Evolutionary conservation across 495 filamentous ascomycete genomes (phyloP).

Genomic region (Wilcoxina mikolae): DNA sequence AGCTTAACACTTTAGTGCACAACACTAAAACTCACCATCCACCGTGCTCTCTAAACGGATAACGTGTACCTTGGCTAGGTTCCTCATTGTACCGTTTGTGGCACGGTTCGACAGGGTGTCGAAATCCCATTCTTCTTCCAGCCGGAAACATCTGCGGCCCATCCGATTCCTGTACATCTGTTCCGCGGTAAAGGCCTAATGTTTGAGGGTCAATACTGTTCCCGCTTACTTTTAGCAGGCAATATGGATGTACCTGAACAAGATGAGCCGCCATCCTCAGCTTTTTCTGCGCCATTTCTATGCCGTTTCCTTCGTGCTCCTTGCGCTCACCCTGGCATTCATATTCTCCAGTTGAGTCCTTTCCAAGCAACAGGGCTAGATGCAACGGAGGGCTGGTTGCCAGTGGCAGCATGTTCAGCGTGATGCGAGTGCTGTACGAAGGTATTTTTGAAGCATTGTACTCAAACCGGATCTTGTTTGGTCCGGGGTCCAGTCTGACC

Average conservation of each 20-base stretch:
- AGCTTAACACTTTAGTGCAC: background rate
- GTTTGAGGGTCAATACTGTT: no score
- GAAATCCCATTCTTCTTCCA: constrained; percentile 37
- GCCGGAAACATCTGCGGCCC: constrained; percentile 37
- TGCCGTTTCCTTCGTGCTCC: constrained; percentile 51
- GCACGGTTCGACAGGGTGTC: constrained; percentile 31
- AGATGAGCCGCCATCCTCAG: constrained; percentile 37
- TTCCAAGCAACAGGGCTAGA: constrained; percentile 36
- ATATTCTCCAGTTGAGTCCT: constrained; percentile 40
- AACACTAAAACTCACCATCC: constrained; percentile 23
- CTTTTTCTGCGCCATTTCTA: constrained; percentile 38
- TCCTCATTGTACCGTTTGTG: constrained; percentile 24
- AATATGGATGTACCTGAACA: background rate
- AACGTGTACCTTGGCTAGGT: constrained; percentile 37
- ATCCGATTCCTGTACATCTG: constrained; percentile 35
- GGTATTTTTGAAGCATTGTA: constrained; percentile 50
- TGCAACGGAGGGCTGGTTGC: constrained; percentile 41
- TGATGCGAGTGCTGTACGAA: constrained; percentile 38
- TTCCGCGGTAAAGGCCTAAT: constrained; percentile 36
- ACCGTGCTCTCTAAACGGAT: constrained; percentile 34
- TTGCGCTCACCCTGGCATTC: constrained; percentile 50
- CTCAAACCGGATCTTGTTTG: constrained; percentile 55
- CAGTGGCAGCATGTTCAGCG: constrained; percentile 50
- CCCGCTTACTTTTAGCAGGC: constrained; percentile 29
- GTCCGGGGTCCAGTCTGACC: constrained; percentile 54